Conservation (phyloP, 306 rosid genomes). For the Glycine latifolia region DNA sequence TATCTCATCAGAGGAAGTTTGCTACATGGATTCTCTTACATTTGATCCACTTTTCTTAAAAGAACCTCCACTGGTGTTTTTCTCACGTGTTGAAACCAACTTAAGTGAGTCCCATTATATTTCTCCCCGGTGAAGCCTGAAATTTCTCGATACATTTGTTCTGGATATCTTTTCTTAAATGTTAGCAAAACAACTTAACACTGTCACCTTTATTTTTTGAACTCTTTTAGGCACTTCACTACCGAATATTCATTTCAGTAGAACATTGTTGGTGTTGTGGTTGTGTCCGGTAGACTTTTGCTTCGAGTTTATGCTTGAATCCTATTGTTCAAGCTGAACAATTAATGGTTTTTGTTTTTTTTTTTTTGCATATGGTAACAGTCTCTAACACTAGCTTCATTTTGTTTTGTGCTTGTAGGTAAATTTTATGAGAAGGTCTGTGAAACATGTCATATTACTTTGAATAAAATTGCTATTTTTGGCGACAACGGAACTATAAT, state of each 20-base stretch:
- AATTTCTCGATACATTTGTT: conserved; percentile 8
- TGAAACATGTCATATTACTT: conserved; percentile 84
- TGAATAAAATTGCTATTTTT: conserved; percentile 85
- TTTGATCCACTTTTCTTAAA: neutral
- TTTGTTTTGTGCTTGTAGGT: conserved; percentile 57
- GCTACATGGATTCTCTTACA: conserved; percentile 2
- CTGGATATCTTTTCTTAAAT: neutral
- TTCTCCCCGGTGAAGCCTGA: neutral
- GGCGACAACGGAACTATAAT: conserved; percentile 83
- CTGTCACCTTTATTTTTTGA: neutral
- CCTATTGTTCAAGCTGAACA: neutral
- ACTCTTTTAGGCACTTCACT: neutral
- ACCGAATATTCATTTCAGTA: neutral
- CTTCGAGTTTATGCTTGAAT: conserved; percentile 27
- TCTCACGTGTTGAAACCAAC: neutral
- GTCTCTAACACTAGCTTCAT: conserved; percentile 21
- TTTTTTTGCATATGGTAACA: conserved; percentile 15
- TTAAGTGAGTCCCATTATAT: neutral
- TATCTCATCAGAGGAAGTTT: neutral
- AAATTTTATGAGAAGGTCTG: conserved; percentile 89
- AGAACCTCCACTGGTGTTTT: neutral
- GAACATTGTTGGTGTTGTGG: neutral
- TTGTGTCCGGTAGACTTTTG: neutral
- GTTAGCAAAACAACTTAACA: neutral
- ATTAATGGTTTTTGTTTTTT: conserved; percentile 36